phyloP scores from a whole-genome alignment of 768 basidiomycete genomes.

The Tylopilus plumbeoviolaceoides region DNA sequence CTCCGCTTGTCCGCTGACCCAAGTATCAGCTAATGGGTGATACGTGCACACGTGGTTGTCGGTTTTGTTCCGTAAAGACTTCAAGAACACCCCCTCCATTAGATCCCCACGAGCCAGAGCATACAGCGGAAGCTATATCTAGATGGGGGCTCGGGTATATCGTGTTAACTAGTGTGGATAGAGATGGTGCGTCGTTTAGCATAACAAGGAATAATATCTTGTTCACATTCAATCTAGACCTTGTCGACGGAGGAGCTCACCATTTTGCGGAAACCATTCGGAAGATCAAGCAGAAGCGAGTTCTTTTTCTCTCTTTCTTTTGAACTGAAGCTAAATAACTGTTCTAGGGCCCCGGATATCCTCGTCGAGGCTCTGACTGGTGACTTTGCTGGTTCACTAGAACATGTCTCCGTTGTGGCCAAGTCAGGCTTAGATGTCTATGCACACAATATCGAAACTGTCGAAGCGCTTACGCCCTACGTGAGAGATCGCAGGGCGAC shows the following conservation, averaged over 20 bases:
- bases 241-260: conserved; percentile 84
- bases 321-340: background rate
- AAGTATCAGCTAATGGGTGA: conserved; percentile 88
- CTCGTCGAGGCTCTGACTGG: conserved; percentile 96
- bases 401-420: conserved; percentile 78
- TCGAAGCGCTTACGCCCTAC: conserved; percentile 89
- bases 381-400: conserved; percentile 81
- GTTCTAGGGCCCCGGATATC: conserved; percentile 81
- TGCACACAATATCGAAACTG: conserved; percentile 96
- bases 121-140: conserved; percentile 96
- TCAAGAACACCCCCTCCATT: conserved; percentile 83
- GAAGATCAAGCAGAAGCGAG: conserved; percentile 89
- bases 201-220: background rate
- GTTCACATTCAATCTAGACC: conserved; percentile 50
- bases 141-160: conserved; percentile 99
- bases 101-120: conserved; percentile 95
- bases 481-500: conserved; percentile 94
- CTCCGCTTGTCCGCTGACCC: conserved; percentile 5
- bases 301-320: conserved; percentile 29
- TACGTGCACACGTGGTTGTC: conserved; percentile 95
- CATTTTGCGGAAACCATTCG: conserved; percentile 95
- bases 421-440: conserved; percentile 95
- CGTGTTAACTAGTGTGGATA: conserved; percentile 92
- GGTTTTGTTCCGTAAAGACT: conserved; percentile 97
- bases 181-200: conserved; percentile 67